Percentiles rank a stretch among this genome's conserved stretches.
Conservation (phyloP, 2,329 filamentous ascomycete species). For the Sporothrix curviconia region DNA sequence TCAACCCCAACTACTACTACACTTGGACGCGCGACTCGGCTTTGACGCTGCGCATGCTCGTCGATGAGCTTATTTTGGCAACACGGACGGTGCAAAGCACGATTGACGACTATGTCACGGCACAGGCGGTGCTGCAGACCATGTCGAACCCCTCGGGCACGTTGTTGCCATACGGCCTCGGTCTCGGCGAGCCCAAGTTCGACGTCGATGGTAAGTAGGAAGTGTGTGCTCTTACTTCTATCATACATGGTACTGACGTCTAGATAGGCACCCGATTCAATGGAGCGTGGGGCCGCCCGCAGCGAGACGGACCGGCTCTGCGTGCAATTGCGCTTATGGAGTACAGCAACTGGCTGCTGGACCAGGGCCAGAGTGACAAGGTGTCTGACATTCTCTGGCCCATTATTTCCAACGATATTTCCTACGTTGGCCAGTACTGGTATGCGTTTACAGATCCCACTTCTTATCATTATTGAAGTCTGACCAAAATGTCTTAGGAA, state of each 20-base stretch:
- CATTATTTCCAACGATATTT: not conserved
- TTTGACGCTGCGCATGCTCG: not conserved
- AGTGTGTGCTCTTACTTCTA: not conserved
- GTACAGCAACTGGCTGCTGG: not conserved
- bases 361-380: not conserved
- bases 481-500: not conserved
- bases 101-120: not conserved
- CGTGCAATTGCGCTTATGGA: not conserved
- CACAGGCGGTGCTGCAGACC: not conserved
- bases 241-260: not conserved
- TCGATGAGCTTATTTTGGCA: slow-evolving; percentile 1
- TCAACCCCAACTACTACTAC: not conserved
- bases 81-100: not conserved
- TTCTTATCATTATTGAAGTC: not conserved
- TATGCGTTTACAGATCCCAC: not conserved
- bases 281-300: not conserved
- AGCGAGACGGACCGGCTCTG: not conserved
- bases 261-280: not conserved
- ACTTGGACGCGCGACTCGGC: slow-evolving; percentile 2
- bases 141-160: not conserved
- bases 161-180: not conserved
- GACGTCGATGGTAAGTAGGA: not conserved
- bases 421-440: slow-evolving; percentile 2
- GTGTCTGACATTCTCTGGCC: not conserved
- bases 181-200: slow-evolving; percentile 1